Evolutionary conservation across 768 basidiomycete species (phyloP).

Genomic region (Hypsizygus marmoreus): DNA sequence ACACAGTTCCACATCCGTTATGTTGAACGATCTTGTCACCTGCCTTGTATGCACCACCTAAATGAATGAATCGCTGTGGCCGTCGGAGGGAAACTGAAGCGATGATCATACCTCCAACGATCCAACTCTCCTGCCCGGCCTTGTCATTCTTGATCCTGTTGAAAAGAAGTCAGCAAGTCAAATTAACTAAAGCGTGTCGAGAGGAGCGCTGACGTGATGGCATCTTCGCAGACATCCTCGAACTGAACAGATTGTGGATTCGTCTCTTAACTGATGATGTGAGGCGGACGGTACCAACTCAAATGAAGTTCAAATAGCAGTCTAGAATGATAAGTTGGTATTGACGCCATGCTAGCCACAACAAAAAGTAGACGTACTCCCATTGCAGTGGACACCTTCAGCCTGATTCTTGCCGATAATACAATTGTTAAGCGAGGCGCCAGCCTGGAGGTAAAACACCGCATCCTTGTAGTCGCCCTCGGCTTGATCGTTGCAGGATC

Average conservation of each 20-base stretch:
- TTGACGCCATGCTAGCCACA: neutral
- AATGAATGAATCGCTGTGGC: neutral
- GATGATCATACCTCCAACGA: neutral
- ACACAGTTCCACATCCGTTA: conserved; percentile 21
- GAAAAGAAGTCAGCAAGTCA: neutral
- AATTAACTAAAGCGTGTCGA: neutral
- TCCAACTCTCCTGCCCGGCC: conserved; percentile 14
- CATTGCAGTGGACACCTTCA: conserved; percentile 30
- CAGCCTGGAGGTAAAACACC: conserved; percentile 29
- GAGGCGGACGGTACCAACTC: conserved; percentile 21
- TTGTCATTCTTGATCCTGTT: conserved; percentile 16
- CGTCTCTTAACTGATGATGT: conserved; percentile 8
- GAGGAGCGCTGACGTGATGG: conserved; percentile 26
- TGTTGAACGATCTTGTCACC: conserved; percentile 27
- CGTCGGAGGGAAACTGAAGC: neutral
- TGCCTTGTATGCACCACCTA: conserved; percentile 15
- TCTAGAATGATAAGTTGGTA: neutral
- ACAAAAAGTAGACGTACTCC: conserved; percentile 9
- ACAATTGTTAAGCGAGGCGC: conserved; percentile 29
- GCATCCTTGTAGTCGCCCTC: conserved; percentile 29
- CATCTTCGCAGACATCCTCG: conserved; percentile 31
- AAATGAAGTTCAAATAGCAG: conserved; percentile 1
- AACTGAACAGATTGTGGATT: neutral
- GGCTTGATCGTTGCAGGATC: conserved; percentile 27
- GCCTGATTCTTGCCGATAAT: conserved; percentile 32